Percentiles rank a stretch among this genome's conserved stretches.
Conservation (phyloP, 2,329 filamentous ascomycete genomes). For the Tolypocladium paradoxum region DNA sequence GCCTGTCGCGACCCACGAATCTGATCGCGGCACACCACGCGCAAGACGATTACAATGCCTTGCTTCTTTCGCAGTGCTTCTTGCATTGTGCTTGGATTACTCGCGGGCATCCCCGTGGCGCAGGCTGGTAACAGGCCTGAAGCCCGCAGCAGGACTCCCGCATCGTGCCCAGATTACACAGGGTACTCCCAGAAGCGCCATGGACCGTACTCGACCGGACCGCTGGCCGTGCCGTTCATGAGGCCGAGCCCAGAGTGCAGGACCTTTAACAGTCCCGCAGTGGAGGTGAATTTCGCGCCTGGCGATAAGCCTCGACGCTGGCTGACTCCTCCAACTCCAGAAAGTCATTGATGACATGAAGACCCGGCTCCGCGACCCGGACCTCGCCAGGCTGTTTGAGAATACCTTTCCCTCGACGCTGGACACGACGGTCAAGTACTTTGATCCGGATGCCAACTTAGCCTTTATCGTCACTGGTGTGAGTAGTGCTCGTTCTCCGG, state of each 20-base stretch:
- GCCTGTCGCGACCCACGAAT: too few relatives aligned
- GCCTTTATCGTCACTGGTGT: conserved; percentile 77
- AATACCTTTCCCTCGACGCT: conserved; percentile 78
- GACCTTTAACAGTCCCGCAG: conserved; percentile 15
- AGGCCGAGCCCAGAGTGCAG: conserved; percentile 14
- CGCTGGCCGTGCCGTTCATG: conserved; percentile 14
- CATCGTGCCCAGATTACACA: conserved; percentile 13
- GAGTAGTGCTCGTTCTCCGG: conserved; percentile 58
- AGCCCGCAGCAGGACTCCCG: conserved; percentile 6
- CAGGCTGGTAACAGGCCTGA: not conserved
- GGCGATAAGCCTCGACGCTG: not conserved
- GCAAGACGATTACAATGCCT: too few relatives aligned
- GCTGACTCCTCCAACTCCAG: conserved; percentile 2
- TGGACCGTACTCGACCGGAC: conserved; percentile 10
- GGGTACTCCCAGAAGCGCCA: conserved; percentile 11
- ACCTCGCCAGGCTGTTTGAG: conserved; percentile 70
- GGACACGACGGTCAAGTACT: conserved; percentile 74
- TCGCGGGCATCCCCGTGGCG: not conserved
- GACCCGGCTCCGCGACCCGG: conserved; percentile 34
- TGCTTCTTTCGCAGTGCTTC: too few relatives aligned
- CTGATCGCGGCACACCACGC: too few relatives aligned
- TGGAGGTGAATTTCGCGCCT: conserved; percentile 9
- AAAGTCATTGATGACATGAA: conserved; percentile 23
- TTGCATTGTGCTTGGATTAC: too few relatives aligned
- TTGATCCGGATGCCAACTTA: conserved; percentile 51